Conservation (phyloP, 2,329 filamentous ascomycete genomes). For the Elsinoe fawcettii region DNA sequence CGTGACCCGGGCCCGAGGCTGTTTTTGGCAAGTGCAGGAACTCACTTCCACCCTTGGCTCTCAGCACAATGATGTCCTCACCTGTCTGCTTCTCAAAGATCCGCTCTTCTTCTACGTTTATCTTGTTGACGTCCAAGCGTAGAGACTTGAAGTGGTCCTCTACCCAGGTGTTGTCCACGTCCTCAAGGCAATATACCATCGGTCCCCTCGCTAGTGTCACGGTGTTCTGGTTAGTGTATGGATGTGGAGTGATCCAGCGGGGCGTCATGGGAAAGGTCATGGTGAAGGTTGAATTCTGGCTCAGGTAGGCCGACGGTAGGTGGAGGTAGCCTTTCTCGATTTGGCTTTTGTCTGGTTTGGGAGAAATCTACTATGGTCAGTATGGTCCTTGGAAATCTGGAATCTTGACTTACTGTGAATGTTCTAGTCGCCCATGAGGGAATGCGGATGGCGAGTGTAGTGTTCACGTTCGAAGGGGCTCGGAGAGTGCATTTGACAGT, state of each 20-base stretch:
- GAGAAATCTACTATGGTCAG: too few species aligned
- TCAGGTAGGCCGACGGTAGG: constrained; percentile 37
- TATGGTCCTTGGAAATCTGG: too few species aligned
- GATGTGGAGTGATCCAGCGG: constrained; percentile 46
- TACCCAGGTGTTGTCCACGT: constrained; percentile 51
- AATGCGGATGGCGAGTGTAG: constrained; percentile 45
- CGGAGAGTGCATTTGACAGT: constrained; percentile 41
- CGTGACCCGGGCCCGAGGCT: not conserved
- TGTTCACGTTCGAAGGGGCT: constrained; percentile 25
- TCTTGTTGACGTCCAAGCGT: constrained; percentile 20
- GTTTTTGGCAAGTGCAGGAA: not conserved
- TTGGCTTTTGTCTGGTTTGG: too few species aligned
- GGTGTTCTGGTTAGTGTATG: constrained; percentile 49
- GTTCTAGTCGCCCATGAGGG: constrained; percentile 43
- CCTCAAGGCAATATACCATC: constrained; percentile 54
- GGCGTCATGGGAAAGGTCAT: constrained; percentile 42
- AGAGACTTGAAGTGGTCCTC: constrained; percentile 47
- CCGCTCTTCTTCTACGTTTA: constrained; percentile 18
- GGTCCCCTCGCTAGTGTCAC: constrained; percentile 50
- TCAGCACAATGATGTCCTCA: constrained; percentile 25
- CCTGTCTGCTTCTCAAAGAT: constrained; percentile 20
- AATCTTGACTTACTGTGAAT: constrained; percentile 26
- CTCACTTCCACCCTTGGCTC: not conserved
- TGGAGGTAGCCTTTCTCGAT: constrained; percentile 47
- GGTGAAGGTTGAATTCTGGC: constrained; percentile 36